Conservation (phyloP, 495 filamentous ascomycete genomes). For the Aspergillus haitiensis region DNA sequence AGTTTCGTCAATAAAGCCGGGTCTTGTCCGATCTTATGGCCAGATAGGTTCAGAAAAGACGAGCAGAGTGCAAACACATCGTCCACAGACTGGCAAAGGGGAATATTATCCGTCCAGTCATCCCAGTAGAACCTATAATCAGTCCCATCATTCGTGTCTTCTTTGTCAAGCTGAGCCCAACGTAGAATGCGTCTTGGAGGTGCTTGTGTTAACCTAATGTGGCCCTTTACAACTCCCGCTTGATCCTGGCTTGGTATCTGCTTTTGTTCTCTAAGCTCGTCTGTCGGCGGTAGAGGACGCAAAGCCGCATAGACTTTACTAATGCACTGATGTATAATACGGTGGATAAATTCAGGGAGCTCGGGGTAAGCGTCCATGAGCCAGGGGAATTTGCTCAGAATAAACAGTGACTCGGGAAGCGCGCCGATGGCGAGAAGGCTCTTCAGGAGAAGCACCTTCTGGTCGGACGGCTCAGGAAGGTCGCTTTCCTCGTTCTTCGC, state of each 20-base stretch:
- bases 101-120: constrained; percentile 92
- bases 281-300: constrained; percentile 43
- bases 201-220: constrained; percentile 56
- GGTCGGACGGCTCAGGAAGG: constrained; percentile 80
- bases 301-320: constrained; percentile 62
- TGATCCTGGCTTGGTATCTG: constrained; percentile 60
- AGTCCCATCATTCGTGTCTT: constrained; percentile 67
- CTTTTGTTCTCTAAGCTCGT: constrained; percentile 47
- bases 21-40: constrained; percentile 86
- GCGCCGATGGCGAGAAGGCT: constrained; percentile 89
- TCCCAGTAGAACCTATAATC: constrained; percentile 95
- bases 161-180: constrained; percentile 77
- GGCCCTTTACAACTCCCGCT: constrained; percentile 62
- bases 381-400: constrained; percentile 90
- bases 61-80: constrained; percentile 87
- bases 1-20: constrained; percentile 73
- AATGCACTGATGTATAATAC: constrained; percentile 78
- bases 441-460: constrained; percentile 81
- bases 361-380: constrained; percentile 80
- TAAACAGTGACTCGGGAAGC: constrained; percentile 87
- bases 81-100: constrained; percentile 83
- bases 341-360: constrained; percentile 73
- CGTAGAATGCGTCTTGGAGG: constrained; percentile 62
- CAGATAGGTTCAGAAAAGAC: constrained; percentile 79
- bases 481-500: constrained; percentile 55